Evolutionary conservation across 305 asterid genomes (phyloP).

Genomic region (Solanum hybrid): DNA sequence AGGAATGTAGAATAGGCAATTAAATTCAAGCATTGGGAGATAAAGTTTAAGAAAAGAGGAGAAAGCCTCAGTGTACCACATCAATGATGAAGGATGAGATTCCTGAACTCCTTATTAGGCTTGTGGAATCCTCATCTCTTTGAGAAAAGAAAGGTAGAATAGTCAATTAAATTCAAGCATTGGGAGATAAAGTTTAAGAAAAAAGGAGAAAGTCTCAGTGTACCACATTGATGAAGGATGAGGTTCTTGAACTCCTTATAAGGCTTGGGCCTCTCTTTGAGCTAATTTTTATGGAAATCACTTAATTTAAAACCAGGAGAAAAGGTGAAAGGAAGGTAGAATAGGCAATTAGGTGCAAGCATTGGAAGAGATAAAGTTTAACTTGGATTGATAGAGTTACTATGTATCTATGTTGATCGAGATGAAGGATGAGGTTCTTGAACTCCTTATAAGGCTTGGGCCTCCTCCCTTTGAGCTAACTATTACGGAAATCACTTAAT

Average conservation of each 20-base stretch:
- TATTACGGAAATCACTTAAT: neutral
- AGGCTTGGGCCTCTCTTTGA: no score
- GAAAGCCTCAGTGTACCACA: neutral
- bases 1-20: neutral
- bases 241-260: neutral
- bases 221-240: neutral
- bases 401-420: no score
- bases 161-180: neutral
- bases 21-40: neutral
- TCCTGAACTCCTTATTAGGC: neutral
- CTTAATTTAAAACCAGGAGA: neutral
- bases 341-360: slow-evolving; percentile 1
- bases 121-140: neutral
- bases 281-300: neutral
- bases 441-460: neutral
- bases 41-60: neutral
- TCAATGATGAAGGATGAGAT: neutral
- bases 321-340: neutral
- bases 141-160: no score
- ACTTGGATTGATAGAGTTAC: no score
- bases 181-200: neutral
- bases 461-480: neutral
- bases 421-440: neutral
- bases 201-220: neutral
- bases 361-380: neutral